These are phyloP conservation scores for Babesia bovis DNA, from an alignment of 169 alveolate species.

Conservation along the genomic window DNA sequence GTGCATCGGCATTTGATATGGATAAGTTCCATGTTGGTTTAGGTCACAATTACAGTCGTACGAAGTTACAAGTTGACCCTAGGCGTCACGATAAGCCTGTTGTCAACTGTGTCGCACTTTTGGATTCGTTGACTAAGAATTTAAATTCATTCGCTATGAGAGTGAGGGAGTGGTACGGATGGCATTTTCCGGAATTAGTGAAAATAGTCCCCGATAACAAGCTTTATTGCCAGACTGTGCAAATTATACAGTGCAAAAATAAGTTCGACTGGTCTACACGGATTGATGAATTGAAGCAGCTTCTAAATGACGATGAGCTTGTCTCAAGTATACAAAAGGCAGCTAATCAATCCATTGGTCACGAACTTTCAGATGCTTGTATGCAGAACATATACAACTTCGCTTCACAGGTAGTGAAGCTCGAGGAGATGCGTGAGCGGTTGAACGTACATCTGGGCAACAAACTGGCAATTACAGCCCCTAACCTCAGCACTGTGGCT, in stretches of 20 bases:
- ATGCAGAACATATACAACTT: constrained; percentile 86
- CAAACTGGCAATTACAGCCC: constrained; percentile 95
- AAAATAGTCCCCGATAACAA: constrained; percentile 94
- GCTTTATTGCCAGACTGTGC: constrained; percentile 88
- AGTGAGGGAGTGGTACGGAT: constrained; percentile 97
- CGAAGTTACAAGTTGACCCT: constrained; percentile 92
- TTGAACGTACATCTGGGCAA: constrained; percentile 86
- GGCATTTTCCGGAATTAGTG: constrained; percentile 99
- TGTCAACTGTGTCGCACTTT: constrained; percentile 92
- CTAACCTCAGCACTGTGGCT: constrained; percentile 92
- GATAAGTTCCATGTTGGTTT: constrained; percentile 90
- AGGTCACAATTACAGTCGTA: constrained; percentile 93
- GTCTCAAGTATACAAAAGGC: constrained; percentile 88
- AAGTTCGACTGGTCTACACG: constrained; percentile 72
- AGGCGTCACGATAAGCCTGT: constrained; percentile 97
- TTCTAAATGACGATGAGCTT: constrained; percentile 87
- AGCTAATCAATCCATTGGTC: constrained; percentile 93
- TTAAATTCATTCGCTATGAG: constrained; percentile 95
- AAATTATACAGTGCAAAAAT: constrained; percentile 80
- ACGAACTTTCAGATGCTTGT: constrained; percentile 91
- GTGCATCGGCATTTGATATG: constrained; percentile 75
- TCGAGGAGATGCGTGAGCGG: constrained; percentile 86
- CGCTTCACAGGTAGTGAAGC: constrained; percentile 88
- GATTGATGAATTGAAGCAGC: constrained; percentile 75
- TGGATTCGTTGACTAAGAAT: constrained; percentile 94